These are phyloP conservation scores for Dalbergia oliveri DNA, from an alignment of 306 rosid species.

Conservation along the genomic window DNA sequence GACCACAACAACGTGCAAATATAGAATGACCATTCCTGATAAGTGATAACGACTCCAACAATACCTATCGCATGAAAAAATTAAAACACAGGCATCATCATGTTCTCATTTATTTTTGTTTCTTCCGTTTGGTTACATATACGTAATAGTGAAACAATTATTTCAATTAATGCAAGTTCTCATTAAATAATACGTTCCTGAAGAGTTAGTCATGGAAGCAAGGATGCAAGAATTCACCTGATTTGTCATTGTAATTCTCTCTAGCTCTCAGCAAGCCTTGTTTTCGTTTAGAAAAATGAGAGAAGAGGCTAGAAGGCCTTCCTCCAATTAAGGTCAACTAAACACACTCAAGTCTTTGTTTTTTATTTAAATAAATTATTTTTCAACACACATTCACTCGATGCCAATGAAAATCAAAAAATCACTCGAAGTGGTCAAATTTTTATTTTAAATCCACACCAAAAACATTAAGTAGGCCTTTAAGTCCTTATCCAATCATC, in stretches of 20 bases:
- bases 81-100: neutral
- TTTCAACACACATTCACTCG: neutral
- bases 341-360: neutral
- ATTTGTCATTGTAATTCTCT: neutral
- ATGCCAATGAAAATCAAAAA: neutral
- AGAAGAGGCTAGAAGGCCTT: neutral
- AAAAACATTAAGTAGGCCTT: neutral
- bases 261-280: neutral
- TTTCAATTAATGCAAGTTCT: neutral
- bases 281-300: neutral
- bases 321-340: neutral
- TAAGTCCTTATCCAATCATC: neutral
- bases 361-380: neutral
- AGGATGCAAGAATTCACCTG: neutral
- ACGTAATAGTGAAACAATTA: neutral
- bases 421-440: neutral
- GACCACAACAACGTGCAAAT: neutral
- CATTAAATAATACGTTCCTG: neutral
- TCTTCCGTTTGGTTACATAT: neutral
- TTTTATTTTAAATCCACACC: neutral
- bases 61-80: neutral
- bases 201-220: conserved; percentile 4
- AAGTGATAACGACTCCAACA: neutral
- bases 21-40: neutral
- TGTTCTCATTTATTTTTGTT: neutral